A percentile compares a stretch with the other conserved stretches of the same genome.
phyloP scores from a whole-genome alignment of 495 filamentous ascomycete species.

The Friedmanniomyces simplex region DNA sequence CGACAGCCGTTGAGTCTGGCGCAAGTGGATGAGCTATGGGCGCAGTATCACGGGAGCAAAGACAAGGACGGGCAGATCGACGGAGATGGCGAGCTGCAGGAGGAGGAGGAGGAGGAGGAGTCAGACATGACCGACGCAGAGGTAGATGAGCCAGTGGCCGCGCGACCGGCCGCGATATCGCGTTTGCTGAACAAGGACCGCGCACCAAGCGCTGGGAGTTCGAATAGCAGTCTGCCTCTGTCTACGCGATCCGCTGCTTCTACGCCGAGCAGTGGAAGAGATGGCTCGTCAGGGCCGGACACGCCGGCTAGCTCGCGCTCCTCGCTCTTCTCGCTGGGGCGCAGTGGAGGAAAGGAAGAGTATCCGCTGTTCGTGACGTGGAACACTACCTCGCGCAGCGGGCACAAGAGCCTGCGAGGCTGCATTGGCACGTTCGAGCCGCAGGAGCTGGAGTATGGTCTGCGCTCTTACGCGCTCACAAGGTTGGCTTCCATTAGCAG shows the following conservation, averaged over 20 bases:
- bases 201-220: conserved; percentile 8
- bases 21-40: conserved; percentile 65
- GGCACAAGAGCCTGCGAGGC: conserved; percentile 62
- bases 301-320: conserved; percentile 38
- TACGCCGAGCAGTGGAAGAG: conserved; percentile 38
- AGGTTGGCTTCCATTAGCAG: conserved; percentile 41
- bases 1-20: conserved; percentile 47
- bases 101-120: conserved; percentile 21
- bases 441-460: conserved; percentile 59
- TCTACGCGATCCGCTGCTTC: conserved; percentile 34
- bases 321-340: conserved; percentile 33
- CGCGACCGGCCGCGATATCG: conserved; percentile 19
- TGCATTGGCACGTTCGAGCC: conserved; percentile 95
- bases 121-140: conserved; percentile 27
- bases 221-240: conserved; percentile 30
- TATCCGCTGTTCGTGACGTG: conserved; percentile 89
- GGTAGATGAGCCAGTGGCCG: conserved; percentile 13
- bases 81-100: conserved; percentile 9
- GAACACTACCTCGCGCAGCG: conserved; percentile 57
- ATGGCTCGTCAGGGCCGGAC: conserved; percentile 30
- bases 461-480: conserved; percentile 74
- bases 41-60: conserved; percentile 33
- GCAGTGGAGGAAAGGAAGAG: conserved; percentile 25
- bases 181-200: conserved; percentile 2
- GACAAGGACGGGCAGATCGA: conserved; percentile 27